Percentiles rank a stretch among this genome's conserved stretches.
phyloP scores from a whole-genome alignment of 345 rosid species.

The Psidium guajava region DNA sequence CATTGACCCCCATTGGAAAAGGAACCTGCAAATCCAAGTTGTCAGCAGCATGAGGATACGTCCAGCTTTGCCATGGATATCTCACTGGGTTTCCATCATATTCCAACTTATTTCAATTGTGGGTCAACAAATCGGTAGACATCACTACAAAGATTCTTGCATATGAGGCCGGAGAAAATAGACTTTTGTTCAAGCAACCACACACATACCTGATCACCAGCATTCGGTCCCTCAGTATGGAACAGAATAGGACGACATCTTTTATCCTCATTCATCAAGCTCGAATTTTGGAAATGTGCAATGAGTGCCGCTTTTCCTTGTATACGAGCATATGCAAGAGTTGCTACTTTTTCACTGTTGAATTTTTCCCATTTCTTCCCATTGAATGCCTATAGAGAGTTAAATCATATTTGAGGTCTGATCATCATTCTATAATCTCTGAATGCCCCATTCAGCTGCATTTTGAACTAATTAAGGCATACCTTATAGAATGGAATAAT shows the following conservation, averaged over 20 bases:
- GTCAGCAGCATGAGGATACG: not conserved
- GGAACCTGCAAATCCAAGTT: slow-evolving; percentile 30
- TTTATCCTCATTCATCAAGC: slow-evolving; percentile 78
- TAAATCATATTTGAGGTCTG: not conserved
- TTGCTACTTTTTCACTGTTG: slow-evolving; percentile 73
- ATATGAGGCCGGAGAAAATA: not conserved
- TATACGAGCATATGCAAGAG: slow-evolving; percentile 64
- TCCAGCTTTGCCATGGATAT: not conserved
- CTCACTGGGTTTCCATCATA: not conserved
- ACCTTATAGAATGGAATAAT: slow-evolving; percentile 46
- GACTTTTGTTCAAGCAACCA: not conserved
- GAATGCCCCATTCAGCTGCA: not conserved
- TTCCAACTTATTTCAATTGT: not conserved
- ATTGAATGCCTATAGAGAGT: slow-evolving; percentile 37
- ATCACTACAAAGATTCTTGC: not conserved
- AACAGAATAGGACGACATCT: slow-evolving; percentile 67
- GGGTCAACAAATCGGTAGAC: not conserved
- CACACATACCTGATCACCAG: slow-evolving; percentile 54
- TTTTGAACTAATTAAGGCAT: not conserved
- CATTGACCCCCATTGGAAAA: slow-evolving; percentile 47
- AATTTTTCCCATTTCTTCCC: slow-evolving; percentile 86
- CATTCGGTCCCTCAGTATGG: slow-evolving; percentile 61
- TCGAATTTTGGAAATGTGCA: slow-evolving; percentile 77
- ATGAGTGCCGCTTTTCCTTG: slow-evolving; percentile 66
- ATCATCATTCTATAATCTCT: not conserved